Evolutionary conservation across 2,329 filamentous ascomycete species (phyloP), one percentile per base, ranked within the genome.

Genomic region (Chaetomium strumarium): DNA sequence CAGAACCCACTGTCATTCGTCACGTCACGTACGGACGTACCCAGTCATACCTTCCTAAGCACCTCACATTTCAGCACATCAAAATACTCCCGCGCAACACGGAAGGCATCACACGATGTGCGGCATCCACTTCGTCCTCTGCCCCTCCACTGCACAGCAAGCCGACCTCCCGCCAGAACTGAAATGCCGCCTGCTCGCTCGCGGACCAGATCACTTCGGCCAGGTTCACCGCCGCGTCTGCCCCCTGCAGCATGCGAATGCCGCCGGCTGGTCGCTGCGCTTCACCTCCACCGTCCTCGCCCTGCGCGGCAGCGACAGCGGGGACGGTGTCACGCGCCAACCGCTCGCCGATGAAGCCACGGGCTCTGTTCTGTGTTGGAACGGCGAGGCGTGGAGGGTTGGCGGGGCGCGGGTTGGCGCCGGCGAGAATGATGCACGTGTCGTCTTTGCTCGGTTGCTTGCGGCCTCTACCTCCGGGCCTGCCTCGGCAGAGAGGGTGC

Each of bases 351-450:
- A 16, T 14, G 33, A 34, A 3, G 57, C 61, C 0, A 77, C 77
- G 0, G 75, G 77, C 4, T 89, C 85, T 1, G 74, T 88, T 1
- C 75, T 99, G 2, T 96, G 92, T 76, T 99, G 93, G 93, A 99
- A 99, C 65, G 93, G 93, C 40, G 93, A 99, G 67, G 92, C 90
- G 1, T 99, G 93, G 93, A 85, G 79, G 52, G 76, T 95, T 46
- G 70, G 69, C 9, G 77, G 76, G 33, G 62, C 76, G 10, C 62
- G 67, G 1, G 74, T 96, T n/a, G 53, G 64, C 1, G 74, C 95
- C 14, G 53, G 64, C 6, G 87, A 83, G 52, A 96, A 96, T 65
- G 93, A 99, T 69, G 88, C 88, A 3, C 77, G 85, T 62, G 70
- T 73, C 7, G 74, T 97, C 16, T 84, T 92, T 63, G 64, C 75